Evolutionary conservation across 805 yeast species (phyloP).

Genomic region (Candida suzukii): DNA sequence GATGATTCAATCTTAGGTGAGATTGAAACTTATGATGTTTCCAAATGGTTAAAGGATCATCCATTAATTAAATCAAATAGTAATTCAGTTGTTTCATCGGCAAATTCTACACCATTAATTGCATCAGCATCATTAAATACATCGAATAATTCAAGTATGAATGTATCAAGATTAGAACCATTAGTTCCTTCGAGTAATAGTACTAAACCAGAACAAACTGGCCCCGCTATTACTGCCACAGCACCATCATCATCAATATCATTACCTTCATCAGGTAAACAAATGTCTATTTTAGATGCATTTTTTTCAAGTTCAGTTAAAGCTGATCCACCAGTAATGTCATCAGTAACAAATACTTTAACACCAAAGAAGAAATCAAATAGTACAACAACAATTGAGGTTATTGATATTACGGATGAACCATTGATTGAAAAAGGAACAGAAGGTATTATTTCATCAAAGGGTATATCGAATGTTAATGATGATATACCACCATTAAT

Average conservation of each 20-base stretch:
- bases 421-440: background rate
- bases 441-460: background rate
- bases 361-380: too few relatives aligned
- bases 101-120: background rate
- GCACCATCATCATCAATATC: constrained; percentile 7
- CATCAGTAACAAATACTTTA: too few relatives aligned
- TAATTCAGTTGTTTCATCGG: background rate
- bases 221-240: constrained; percentile 1
- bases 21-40: constrained; percentile 22
- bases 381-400: background rate
- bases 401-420: background rate
- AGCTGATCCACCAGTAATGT: too few relatives aligned
- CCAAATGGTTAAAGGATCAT: constrained; percentile 9
- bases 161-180: constrained; percentile 2
- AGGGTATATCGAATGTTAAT: background rate
- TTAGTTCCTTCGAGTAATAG: too few relatives aligned
- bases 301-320: background rate
- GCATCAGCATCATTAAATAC: background rate
- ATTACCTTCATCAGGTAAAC: constrained; percentile 13
- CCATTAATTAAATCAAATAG: constrained; percentile 4
- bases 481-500: too few relatives aligned
- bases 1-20: constrained; percentile 51
- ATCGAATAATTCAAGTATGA: background rate
- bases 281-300: constrained; percentile 3
- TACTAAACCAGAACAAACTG: too few relatives aligned